phyloP scores from a whole-genome alignment of 176 grass and related monocot species.

The Rhipidocladum racemiflorum region DNA sequence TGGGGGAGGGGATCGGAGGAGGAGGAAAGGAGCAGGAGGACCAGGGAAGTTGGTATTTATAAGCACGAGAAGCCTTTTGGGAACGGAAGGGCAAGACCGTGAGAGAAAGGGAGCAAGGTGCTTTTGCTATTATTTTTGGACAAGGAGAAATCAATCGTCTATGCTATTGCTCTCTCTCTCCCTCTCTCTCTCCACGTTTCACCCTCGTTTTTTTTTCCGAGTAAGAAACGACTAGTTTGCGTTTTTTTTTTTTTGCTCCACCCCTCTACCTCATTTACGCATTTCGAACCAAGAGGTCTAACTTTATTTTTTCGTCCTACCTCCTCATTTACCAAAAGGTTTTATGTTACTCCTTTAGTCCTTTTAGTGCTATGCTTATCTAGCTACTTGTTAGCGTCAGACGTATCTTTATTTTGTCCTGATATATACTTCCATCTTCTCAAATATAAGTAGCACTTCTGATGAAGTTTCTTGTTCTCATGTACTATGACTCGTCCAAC shows the following conservation, averaged over 20 bases:
- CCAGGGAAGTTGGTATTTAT: neutral
- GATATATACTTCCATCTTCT: neutral
- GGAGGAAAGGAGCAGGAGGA: neutral
- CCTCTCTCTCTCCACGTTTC: too few relatives aligned
- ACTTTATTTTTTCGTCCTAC: neutral
- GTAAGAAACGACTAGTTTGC: too few relatives aligned
- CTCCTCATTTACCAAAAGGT: neutral
- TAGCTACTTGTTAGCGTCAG: neutral
- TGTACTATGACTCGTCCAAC: neutral
- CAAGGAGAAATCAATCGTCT: too few relatives aligned
- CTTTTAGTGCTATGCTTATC: neutral
- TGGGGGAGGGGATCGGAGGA: neutral
- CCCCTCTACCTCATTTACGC: too few relatives aligned
- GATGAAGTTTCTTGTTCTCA: neutral
- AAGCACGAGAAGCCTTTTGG: neutral
- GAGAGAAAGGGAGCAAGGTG: neutral
- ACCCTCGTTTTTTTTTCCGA: too few relatives aligned
- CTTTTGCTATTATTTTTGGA: too few relatives aligned
- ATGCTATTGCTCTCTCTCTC: too few relatives aligned
- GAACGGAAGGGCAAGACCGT: neutral
- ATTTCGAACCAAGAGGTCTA: neutral
- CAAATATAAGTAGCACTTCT: neutral
- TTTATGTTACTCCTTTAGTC: neutral
- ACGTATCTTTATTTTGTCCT: neutral
- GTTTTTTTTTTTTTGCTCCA: too few relatives aligned